Conservation (phyloP, 306 rosid genomes). For the Spatholobus suberectus region DNA sequence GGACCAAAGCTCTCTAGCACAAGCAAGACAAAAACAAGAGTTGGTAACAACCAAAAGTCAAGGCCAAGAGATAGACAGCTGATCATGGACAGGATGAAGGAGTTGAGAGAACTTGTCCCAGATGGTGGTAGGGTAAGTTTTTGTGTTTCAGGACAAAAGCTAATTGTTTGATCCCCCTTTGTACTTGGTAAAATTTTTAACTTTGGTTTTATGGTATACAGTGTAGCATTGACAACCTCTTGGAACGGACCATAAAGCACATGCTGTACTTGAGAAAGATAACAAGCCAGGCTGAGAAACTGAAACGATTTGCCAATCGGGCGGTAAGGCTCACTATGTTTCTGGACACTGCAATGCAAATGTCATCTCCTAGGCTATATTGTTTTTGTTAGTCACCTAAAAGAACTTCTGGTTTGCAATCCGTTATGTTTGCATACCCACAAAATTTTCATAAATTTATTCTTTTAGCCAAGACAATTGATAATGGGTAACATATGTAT, state of each 20-base stretch:
- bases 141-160: not conserved
- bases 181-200: not conserved
- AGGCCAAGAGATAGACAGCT: slow-evolving; percentile 93
- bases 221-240: slow-evolving; percentile 94
- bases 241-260: slow-evolving; percentile 82
- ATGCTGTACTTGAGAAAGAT: slow-evolving; percentile 70
- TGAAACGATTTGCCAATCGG: slow-evolving; percentile 48
- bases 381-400: not conserved
- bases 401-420: not conserved
- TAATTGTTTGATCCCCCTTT: slow-evolving; percentile 8
- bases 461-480: not conserved
- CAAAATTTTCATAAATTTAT: not conserved
- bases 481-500: not conserved
- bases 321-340: slow-evolving; percentile 52
- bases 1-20: slow-evolving; percentile 50
- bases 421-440: not conserved
- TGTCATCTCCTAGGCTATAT: not conserved
- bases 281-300: slow-evolving; percentile 73
- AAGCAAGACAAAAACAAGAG: slow-evolving; percentile 52
- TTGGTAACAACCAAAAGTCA: slow-evolving; percentile 51
- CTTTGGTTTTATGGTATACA: slow-evolving; percentile 48
- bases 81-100: slow-evolving; percentile 92
- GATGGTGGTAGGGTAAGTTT: slow-evolving; percentile 73
- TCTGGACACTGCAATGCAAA: not conserved
- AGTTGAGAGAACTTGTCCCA: slow-evolving; percentile 89